Percentiles rank a stretch among this genome's conserved stretches.
These are phyloP conservation scores for Aspergillus uvarum DNA, from an alignment of 2,329 filamentous ascomycete species.

Conservation along the genomic window DNA sequence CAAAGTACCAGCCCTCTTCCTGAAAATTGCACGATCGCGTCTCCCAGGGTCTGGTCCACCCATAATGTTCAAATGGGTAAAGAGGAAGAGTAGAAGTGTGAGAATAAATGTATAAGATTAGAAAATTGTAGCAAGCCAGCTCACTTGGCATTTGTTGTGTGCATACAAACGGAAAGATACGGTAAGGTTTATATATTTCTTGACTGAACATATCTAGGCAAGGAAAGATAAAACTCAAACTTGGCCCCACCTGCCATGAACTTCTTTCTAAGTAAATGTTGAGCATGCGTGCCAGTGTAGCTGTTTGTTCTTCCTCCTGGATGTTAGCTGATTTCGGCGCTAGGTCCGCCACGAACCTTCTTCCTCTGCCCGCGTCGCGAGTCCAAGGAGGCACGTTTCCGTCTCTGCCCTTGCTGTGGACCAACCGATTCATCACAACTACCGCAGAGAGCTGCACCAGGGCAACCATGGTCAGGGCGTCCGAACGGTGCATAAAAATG, in stretches of 20 bases:
- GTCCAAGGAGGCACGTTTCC: conserved; percentile 2
- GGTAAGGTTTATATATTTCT: background rate
- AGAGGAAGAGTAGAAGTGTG: background rate
- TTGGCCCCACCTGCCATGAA: background rate
- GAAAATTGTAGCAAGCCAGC: conserved; percentile 1
- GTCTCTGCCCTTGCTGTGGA: background rate
- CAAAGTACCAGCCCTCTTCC: conserved; percentile 10
- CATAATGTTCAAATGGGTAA: background rate
- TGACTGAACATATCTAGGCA: background rate
- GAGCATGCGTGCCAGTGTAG: background rate
- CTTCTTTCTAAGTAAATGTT: background rate
- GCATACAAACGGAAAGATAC: background rate
- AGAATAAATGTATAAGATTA: conserved; percentile 6
- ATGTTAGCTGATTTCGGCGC: background rate
- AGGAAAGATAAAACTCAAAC: background rate
- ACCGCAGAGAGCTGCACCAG: conserved; percentile 1
- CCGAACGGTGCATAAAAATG: conserved; percentile 10
- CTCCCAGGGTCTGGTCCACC: conserved; percentile 10
- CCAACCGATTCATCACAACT: conserved; percentile 3
- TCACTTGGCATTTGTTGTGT: background rate
- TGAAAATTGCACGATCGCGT: conserved; percentile 7
- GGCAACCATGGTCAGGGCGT: conserved; percentile 3
- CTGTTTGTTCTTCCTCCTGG: background rate
- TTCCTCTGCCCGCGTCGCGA: background rate
- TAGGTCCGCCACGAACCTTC: background rate